Base-by-base conservation (phyloP, 176 grass and related monocot genomes). In the Oryza coarctata region DNA sequence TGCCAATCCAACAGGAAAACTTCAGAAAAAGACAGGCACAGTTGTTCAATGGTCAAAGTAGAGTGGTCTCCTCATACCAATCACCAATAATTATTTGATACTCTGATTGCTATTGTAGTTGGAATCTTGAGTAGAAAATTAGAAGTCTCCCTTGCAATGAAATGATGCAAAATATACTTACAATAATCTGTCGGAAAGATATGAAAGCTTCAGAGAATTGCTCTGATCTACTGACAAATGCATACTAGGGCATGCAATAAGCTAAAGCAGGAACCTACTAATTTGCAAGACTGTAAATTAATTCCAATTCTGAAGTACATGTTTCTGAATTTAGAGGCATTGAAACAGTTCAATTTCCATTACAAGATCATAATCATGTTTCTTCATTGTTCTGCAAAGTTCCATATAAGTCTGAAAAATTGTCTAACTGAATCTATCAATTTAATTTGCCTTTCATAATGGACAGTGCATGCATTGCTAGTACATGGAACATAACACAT, bases 11-110 rank as follows among this genome's bases (percentile, higher is more conserved):
- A 52, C 72, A 86, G 65, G 64, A 64, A 25, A 29, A 68, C 5
- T 76, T 71, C 55, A 71, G 65, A 25, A 82, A 65, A 82, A 71
- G 57, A 86, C 57, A 43, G 62, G 15, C 29, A 45, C 43, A 67
- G 67, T 67, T 20, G 83, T 82, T 82, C 58, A 30, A 35, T 82
- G 12, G 65, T 86, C 83, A 78, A 36, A 67, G 57, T 67, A 82
- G 34, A 27, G 66, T 67, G 58, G 44, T 78, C 58, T 78, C 71
- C 44, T 86, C 58, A 35, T 57, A 77, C 23, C 57, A 89, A 60
- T 78, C 77, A 68, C 45, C 78, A 86, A 66, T 55, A 79, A 47
- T 61, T 74, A 78, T 82, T 78, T 77, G 66, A 40, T 45, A 64
- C 6, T 78, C 66, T 68, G 79, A 71, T 62, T 73, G 55, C 55